phyloP scores from a whole-genome alignment of 495 filamentous ascomycete species.

The Neurospora pannonica region DNA sequence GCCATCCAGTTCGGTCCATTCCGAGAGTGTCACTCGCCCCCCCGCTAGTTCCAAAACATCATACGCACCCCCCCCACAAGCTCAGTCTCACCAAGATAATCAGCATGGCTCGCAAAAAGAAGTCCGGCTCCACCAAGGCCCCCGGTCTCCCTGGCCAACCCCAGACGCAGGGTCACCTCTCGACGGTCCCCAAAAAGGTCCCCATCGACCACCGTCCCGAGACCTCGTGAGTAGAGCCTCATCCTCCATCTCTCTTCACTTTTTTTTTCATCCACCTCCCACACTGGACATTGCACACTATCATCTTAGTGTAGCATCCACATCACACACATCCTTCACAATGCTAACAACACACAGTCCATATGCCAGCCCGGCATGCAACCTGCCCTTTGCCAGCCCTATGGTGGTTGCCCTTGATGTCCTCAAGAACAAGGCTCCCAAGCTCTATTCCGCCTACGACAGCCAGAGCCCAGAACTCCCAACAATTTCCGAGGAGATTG shows the following conservation, averaged over 20 bases:
- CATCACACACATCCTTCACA: background rate
- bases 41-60: background rate
- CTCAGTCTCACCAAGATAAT: background rate
- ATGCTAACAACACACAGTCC: constrained; percentile 15
- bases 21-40: background rate
- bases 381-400: constrained; percentile 23
- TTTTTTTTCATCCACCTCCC: background rate
- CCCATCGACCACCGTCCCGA: constrained; percentile 20
- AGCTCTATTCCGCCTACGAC: constrained; percentile 23
- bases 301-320: background rate
- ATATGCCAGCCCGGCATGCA: constrained; percentile 22
- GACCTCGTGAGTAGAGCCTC: constrained; percentile 14
- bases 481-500: constrained; percentile 20
- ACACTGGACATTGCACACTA: background rate
- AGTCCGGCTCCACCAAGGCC: background rate
- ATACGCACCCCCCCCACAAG: background rate
- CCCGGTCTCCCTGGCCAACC: background rate
- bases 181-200: background rate
- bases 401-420: constrained; percentile 20
- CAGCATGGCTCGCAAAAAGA: background rate
- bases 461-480: constrained; percentile 19
- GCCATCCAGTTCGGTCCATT: background rate
- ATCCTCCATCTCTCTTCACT: background rate
- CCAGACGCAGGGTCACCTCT: background rate
- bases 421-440: constrained; percentile 20